Base-by-base conservation (phyloP, 345 rosid species). In the Brassica juncea region DNA sequence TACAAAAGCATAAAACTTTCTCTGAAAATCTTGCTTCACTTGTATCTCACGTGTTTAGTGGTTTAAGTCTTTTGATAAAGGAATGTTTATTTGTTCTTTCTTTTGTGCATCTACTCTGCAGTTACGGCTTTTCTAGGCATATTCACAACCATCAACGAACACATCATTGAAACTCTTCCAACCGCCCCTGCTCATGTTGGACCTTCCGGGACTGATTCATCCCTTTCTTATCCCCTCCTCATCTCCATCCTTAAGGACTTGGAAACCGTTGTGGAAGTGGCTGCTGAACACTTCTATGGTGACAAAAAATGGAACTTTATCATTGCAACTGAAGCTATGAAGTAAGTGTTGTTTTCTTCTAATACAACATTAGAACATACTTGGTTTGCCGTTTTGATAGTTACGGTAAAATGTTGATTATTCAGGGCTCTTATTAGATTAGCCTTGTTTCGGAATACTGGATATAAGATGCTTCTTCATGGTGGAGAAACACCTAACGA, bases 391-490 rank as follows among this genome's bases (percentile, higher is more conserved):
- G n/a, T n/a, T n/a, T n/a, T n/a, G n/a, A n/a, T n/a, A n/a, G n/a
- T n/a, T n/a, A n/a, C n/a, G 25, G 25, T 23, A 23, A 23, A 23
- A 23, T 23, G 25, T 23, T 0, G 25, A 23, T 23, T 47, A 70
- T 70, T 15, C 87, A 96, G 97, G 92, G 87, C 91, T 58, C 52
- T 87, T 2, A 80, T 87, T 64, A 87, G 97, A 78, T 83, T 93
- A 84, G 91, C 94, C 25, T 73, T 88, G 86, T 89, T 93, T 75
- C 85, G 82, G 57, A 82, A 86, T 72, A 84, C 92, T 55, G 97
- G 98, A 44, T 96, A 90, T 82, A 92, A 82, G 88, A 93, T 96
- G 97, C 91, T 93, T 86, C 88, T 93, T 68, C 93, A 92, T 68
- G 98, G 99, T 21, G 97, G 97, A 19, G 93, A 88, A 82, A 89